These are phyloP conservation scores for Ceratocystis lukuohia DNA, from an alignment of 2,329 filamentous ascomycete species.

Conservation along the genomic window DNA sequence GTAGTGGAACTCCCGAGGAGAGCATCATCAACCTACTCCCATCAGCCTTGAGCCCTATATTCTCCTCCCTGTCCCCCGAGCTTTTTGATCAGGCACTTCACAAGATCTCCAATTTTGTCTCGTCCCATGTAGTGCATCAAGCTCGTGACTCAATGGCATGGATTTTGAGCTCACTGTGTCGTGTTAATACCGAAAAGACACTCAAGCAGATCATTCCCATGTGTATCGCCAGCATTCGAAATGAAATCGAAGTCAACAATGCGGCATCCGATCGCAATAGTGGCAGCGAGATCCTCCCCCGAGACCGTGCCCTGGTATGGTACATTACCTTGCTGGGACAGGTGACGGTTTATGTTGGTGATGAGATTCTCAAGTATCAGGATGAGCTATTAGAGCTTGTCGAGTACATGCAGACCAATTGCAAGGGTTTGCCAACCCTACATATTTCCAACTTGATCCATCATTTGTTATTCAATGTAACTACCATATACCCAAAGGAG, in stretches of 20 bases:
- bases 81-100: slow-evolving; percentile 84
- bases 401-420: slow-evolving; percentile 91
- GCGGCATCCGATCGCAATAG: slow-evolving; percentile 90
- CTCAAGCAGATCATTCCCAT: slow-evolving; percentile 83
- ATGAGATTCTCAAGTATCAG: slow-evolving; percentile 78
- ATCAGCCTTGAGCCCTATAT: slow-evolving; percentile 76
- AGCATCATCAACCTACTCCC: slow-evolving; percentile 93
- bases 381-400: slow-evolving; percentile 82
- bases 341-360: slow-evolving; percentile 92
- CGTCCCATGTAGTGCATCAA: slow-evolving; percentile 90
- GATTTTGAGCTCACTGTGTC: slow-evolving; percentile 92
- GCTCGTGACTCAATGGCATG: slow-evolving; percentile 96
- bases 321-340: slow-evolving; percentile 94
- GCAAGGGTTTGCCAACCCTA: slow-evolving; percentile 82
- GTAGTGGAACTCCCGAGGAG: slow-evolving; percentile 86
- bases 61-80: slow-evolving; percentile 81
- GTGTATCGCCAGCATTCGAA: slow-evolving; percentile 79
- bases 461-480: slow-evolving; percentile 86
- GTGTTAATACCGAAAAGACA: slow-evolving; percentile 87
- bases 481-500: slow-evolving; percentile 85
- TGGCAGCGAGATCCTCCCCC: slow-evolving; percentile 80
- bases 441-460: slow-evolving; percentile 97
- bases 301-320: slow-evolving; percentile 90
- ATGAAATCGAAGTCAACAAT: slow-evolving; percentile 92
- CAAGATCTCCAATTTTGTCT: slow-evolving; percentile 83